These are phyloP conservation scores for Ceratobasidium sp. DNA, from an alignment of 1,284 basidiomycete genomes.

Conservation along the genomic window DNA sequence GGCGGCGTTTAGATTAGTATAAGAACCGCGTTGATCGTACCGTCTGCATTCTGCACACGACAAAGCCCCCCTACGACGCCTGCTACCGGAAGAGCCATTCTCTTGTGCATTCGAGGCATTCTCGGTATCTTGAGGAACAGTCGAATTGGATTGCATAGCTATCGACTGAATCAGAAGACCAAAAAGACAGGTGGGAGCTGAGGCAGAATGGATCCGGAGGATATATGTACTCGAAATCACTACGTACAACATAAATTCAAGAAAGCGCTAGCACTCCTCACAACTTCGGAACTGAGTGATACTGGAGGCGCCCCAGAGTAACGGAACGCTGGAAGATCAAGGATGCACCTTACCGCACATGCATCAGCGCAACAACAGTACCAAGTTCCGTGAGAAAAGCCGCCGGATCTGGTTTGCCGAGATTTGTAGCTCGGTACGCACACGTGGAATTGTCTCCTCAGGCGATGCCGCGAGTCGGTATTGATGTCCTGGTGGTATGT, in stretches of 20 bases:
- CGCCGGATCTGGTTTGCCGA: conserved; percentile 37
- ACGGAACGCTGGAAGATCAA: conserved; percentile 31
- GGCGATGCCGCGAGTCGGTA: conserved; percentile 3
- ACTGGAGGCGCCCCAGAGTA: conserved; percentile 18
- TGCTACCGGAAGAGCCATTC: conserved; percentile 25
- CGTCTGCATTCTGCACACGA: conserved; percentile 75
- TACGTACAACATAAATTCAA: conserved; percentile 36
- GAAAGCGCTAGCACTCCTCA: conserved; percentile 36
- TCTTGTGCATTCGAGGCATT: conserved; percentile 30
- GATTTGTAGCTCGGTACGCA: conserved; percentile 28
- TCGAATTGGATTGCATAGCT: conserved; percentile 16
- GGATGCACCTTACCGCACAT: conserved; percentile 35
- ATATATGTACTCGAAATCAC: conserved; percentile 37
- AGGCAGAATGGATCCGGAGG: conserved; percentile 35
- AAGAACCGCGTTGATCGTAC: conserved; percentile 47
- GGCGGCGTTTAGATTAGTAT: conserved; percentile 18
- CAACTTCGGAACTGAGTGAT: conserved; percentile 33
- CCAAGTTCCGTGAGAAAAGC: conserved; percentile 39
- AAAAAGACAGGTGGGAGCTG: conserved; percentile 36
- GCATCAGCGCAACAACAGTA: conserved; percentile 32
- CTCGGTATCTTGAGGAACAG: conserved; percentile 17
- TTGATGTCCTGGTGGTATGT: conserved; percentile 12
- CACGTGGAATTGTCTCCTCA: conserved; percentile 33
- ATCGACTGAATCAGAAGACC: conserved; percentile 17
- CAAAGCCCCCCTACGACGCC: conserved; percentile 57